Base-by-base conservation (phyloP, 2,329 filamentous ascomycete species). In the Reticulascus tulasneorum region DNA sequence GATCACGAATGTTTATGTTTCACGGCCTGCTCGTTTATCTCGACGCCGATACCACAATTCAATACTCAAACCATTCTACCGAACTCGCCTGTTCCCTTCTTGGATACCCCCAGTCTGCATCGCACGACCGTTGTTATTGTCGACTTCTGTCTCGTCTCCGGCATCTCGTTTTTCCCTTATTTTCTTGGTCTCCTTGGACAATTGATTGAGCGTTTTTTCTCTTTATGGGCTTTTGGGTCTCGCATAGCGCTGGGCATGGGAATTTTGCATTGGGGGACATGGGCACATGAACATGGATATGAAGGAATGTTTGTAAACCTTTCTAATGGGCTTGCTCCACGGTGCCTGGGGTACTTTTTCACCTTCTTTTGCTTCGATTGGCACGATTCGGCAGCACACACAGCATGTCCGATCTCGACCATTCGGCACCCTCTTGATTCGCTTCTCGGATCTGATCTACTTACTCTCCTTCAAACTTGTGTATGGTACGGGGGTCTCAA, bases 261-360 rank as follows among this genome's bases (percentile, higher is more conserved):
- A n/a, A n/a, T n/a, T n/a, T n/a, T n/a, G n/a, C n/a, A n/a, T n/a
- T n/a, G n/a, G n/a, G n/a, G n/a, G n/a, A n/a, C n/a, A n/a, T n/a
- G n/a, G n/a, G n/a, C n/a, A n/a, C n/a, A n/a, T n/a, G n/a, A n/a
- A n/a, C n/a, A n/a, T n/a, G n/a, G n/a, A n/a, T n/a, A n/a, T n/a
- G n/a, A n/a, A n/a, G n/a, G n/a, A n/a, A n/a, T n/a, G n/a, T n/a
- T n/a, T n/a, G n/a, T n/a, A n/a, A n/a, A n/a, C n/a, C n/a, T n/a
- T n/a, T n/a, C n/a, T n/a, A n/a, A n/a, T n/a, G n/a, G n/a, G n/a
- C n/a, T n/a, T n/a, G n/a, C n/a, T n/a, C n/a, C n/a, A n/a, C n/a
- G n/a, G n/a, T n/a, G n/a, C n/a, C n/a, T n/a, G n/a, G 46, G 50
- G 40, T 45, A 50, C 17, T 11, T 12, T 22, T 16, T 15, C 16